A percentile compares a stretch with the other conserved stretches of the same genome.
These are phyloP conservation scores for Cyphellophora attinorum DNA, from an alignment of 2,329 filamentous ascomycete genomes.

Conservation along the genomic window DNA sequence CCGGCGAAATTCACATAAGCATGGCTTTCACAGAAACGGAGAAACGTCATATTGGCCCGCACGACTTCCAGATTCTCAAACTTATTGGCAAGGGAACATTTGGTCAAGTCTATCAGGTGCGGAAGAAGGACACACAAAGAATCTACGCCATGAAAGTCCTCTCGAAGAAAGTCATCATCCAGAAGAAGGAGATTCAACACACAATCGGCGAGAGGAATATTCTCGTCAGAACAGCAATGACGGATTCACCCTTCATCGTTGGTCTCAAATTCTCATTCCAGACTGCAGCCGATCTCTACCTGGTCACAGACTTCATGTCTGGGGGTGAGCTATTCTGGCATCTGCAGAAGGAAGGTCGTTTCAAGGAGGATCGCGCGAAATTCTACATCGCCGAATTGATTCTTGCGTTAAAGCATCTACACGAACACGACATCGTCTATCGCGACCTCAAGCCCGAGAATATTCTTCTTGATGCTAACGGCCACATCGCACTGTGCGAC, in stretches of 20 bases:
- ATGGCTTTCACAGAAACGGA: slow-evolving; percentile 78
- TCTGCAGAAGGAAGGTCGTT: slow-evolving; percentile 90
- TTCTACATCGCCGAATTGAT: slow-evolving; percentile 99
- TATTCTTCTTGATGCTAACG: slow-evolving; percentile 91
- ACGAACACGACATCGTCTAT: slow-evolving; percentile 96
- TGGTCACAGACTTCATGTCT: slow-evolving; percentile 99
- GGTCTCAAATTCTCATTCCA: slow-evolving; percentile 98
- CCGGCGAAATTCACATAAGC: slow-evolving; percentile 80
- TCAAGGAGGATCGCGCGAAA: slow-evolving; percentile 88
- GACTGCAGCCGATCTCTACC: slow-evolving; percentile 87
- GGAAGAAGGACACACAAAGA: slow-evolving; percentile 88
- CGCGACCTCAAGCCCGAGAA: slow-evolving; percentile 97
- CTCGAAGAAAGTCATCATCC: slow-evolving; percentile 98
- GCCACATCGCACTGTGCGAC: slow-evolving; percentile 94
- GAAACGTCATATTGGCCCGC: slow-evolving; percentile 84
- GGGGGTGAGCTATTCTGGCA: slow-evolving; percentile 98
- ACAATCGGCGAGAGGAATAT: slow-evolving; percentile 97
- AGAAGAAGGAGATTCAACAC: slow-evolving; percentile 98
- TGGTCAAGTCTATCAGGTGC: slow-evolving; percentile 95
- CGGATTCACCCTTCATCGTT: slow-evolving; percentile 95
- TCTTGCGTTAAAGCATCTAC: slow-evolving; percentile 84
- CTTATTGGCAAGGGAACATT: slow-evolving; percentile 98
- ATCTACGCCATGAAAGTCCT: slow-evolving; percentile 99
- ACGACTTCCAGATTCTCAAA: slow-evolving; percentile 91
- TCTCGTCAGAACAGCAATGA: slow-evolving; percentile 86